These are phyloP conservation scores for Phytopythium aichiense DNA, from an alignment of 352 stramenopile species.

Conservation along the genomic window DNA sequence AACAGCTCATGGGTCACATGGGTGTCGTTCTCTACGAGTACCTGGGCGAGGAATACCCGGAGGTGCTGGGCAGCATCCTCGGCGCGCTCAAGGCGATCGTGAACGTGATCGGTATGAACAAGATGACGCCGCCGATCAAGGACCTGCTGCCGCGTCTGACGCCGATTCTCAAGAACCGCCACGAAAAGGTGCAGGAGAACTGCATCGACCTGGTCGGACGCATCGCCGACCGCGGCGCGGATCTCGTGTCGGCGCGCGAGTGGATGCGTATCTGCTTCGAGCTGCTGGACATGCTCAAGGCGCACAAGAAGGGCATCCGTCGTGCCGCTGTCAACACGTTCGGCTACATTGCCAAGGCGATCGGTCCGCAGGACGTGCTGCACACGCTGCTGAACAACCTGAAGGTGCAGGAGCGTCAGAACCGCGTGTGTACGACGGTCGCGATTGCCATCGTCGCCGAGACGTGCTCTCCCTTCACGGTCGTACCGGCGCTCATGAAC, in stretches of 20 bases:
- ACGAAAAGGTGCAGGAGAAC: slow-evolving; percentile 99
- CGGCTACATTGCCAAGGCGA: slow-evolving; percentile 99
- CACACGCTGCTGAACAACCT: slow-evolving; percentile 99
- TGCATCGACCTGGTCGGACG: slow-evolving; percentile 98
- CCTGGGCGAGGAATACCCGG: slow-evolving; percentile 99
- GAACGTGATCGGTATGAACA: slow-evolving; percentile 99
- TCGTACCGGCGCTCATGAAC: slow-evolving; percentile 99
- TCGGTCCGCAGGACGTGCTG: slow-evolving; percentile 98
- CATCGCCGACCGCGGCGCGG: slow-evolving; percentile 96
- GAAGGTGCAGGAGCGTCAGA: slow-evolving; percentile 99
- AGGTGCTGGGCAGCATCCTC: slow-evolving; percentile 98
- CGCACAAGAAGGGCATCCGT: slow-evolving; percentile 98
- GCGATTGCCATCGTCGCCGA: slow-evolving; percentile 99
- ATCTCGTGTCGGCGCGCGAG: slow-evolving; percentile 98
- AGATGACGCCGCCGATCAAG: slow-evolving; percentile 99
- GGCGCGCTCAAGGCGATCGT: slow-evolving; percentile 98
- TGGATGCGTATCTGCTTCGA: slow-evolving; percentile 99
- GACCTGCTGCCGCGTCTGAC: slow-evolving; percentile 98
- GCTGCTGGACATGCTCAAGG: slow-evolving; percentile 98
- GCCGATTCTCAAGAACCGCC: slow-evolving; percentile 98
- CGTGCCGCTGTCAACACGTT: slow-evolving; percentile 99
- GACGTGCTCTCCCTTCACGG: slow-evolving; percentile 98
- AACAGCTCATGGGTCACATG: slow-evolving; percentile 98
- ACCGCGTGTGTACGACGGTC: slow-evolving; percentile 99
- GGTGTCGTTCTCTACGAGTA: slow-evolving; percentile 99